Percentiles rank a stretch among this genome's conserved stretches.
phyloP scores from a whole-genome alignment of 139 green algal species.

The Asterochloris sp. region DNA sequence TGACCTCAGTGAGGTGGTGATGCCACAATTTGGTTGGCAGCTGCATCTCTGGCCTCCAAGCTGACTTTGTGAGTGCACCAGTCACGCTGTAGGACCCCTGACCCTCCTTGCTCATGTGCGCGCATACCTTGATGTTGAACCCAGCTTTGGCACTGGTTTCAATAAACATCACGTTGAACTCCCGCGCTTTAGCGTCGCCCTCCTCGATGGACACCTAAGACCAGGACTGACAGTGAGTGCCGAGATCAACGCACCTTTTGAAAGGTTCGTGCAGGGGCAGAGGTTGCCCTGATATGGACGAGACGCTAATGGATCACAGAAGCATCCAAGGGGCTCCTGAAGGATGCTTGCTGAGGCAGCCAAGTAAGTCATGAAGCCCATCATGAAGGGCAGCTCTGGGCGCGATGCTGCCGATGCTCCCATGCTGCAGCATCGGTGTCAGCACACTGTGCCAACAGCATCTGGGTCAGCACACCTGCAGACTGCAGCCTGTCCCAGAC shows the following conservation, averaged over 20 bases:
- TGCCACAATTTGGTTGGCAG: too few relatives aligned
- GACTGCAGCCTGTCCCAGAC: neutral
- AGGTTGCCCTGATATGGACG: neutral
- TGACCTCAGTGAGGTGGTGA: too few relatives aligned
- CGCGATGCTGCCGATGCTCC: neutral
- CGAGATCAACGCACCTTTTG: neutral
- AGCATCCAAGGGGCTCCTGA: too few relatives aligned
- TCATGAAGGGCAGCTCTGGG: neutral
- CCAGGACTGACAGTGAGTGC: neutral
- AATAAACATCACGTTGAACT: conserved; percentile 97
- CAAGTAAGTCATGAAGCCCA: neutral
- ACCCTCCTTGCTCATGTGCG: neutral
- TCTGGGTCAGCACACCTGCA: neutral
- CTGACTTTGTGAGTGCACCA: too few relatives aligned
- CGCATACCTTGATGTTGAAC: conserved; percentile 95
- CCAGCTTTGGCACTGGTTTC: conserved; percentile 98
- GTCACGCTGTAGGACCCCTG: too few relatives aligned
- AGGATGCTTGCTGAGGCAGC: too few relatives aligned
- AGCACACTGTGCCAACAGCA: neutral
- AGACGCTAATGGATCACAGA: too few relatives aligned
- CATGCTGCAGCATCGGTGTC: neutral
- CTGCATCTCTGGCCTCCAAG: too few relatives aligned
- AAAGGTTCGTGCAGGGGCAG: neutral
- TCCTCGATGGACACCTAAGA: conserved; percentile 95
- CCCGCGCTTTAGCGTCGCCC: conserved; percentile 87